Percentiles rank a stretch among this genome's conserved stretches.
Conservation (phyloP, 177 flowering plant species). For the Tripterygium wilfordii region DNA sequence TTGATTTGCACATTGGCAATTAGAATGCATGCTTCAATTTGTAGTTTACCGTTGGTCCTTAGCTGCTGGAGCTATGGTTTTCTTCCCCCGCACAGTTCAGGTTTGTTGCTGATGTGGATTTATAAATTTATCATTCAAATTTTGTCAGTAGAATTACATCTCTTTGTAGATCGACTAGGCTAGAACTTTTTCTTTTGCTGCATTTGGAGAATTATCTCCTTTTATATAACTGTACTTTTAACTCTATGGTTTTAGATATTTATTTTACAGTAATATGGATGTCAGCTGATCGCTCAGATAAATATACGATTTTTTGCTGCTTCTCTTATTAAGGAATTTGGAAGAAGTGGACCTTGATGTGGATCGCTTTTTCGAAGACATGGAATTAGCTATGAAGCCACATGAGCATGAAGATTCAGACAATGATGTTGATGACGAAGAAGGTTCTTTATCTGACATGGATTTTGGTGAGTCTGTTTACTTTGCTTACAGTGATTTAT, state of each 20-base stretch:
- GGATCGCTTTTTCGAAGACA: slow-evolving; percentile 70
- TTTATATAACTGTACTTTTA: background rate
- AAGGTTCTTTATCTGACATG: slow-evolving; percentile 67
- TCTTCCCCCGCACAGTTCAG: too few relatives aligned
- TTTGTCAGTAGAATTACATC: too few relatives aligned
- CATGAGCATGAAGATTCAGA: slow-evolving; percentile 18
- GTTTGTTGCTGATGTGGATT: too few relatives aligned
- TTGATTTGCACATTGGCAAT: too few relatives aligned
- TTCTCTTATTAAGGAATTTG: slow-evolving; percentile 31
- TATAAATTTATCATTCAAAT: too few relatives aligned
- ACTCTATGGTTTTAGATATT: background rate
- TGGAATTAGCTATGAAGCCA: slow-evolving; percentile 51
- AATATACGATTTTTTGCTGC: background rate
- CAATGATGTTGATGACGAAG: slow-evolving; percentile 41
- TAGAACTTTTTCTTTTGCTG: too few relatives aligned
- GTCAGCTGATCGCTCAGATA: background rate
- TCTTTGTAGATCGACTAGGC: too few relatives aligned
- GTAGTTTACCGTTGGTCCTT: too few relatives aligned
- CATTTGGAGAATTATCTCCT: background rate
- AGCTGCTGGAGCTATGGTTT: too few relatives aligned
- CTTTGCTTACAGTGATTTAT: background rate
- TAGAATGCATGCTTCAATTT: too few relatives aligned
- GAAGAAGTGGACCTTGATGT: slow-evolving; percentile 62
- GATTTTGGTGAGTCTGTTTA: slow-evolving; percentile 66
- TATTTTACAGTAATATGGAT: background rate